Evolutionary conservation across 495 filamentous ascomycete species (phyloP).

Genomic region (Aspergillus homomorphus): DNA sequence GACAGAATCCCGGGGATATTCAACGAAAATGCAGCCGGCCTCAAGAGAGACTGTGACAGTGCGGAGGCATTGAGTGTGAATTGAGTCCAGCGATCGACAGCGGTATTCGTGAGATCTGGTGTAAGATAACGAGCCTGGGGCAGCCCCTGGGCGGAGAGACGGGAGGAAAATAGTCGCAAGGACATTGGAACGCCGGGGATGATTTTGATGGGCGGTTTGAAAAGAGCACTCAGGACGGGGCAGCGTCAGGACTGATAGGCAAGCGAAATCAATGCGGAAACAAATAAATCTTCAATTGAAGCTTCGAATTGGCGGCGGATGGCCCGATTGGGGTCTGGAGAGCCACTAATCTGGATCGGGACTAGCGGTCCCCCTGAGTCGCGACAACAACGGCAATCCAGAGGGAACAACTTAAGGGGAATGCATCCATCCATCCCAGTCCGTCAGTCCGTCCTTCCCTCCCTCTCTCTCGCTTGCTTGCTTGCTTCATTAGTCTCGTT

Average conservation of each 20-base stretch:
- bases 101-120: conserved; percentile 16
- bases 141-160: conserved; percentile 16
- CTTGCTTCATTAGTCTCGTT: conserved; percentile 8
- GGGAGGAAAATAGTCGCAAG: conserved; percentile 23
- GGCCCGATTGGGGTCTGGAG: conserved; percentile 27
- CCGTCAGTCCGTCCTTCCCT: conserved; percentile 7
- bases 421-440: conserved; percentile 22
- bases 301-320: conserved; percentile 22
- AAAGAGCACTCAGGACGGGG: neutral
- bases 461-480: conserved; percentile 20
- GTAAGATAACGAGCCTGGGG: conserved; percentile 11
- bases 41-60: conserved; percentile 21
- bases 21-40: conserved; percentile 28
- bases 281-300: conserved; percentile 11
- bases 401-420: conserved; percentile 39
- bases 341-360: conserved; percentile 33
- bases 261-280: neutral
- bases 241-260: neutral
- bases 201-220: neutral
- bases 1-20: conserved; percentile 59
- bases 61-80: conserved; percentile 16
- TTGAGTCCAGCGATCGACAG: conserved; percentile 13
- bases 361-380: conserved; percentile 40
- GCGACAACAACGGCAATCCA: conserved; percentile 18
- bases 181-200: conserved; percentile 2